phyloP scores from a whole-genome alignment of 75 land plant species.

The Sequoiadendron giganteum region DNA sequence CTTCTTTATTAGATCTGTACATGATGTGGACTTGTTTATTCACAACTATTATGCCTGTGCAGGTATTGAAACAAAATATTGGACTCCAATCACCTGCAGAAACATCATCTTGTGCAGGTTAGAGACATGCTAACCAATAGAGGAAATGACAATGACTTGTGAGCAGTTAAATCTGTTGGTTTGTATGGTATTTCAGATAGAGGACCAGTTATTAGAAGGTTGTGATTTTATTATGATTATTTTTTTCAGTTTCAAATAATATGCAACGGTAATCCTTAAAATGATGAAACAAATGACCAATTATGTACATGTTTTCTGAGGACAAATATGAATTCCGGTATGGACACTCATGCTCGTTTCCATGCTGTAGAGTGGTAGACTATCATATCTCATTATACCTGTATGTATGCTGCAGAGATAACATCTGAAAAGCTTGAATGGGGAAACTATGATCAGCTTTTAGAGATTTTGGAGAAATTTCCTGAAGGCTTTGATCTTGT shows the following conservation, averaged over 20 bases:
- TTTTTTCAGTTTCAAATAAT: neutral
- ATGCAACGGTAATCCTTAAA: neutral
- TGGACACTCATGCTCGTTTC: neutral
- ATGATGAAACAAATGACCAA: neutral
- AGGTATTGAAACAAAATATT: conserved; percentile 83
- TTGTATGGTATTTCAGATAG: neutral
- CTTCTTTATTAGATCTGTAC: neutral
- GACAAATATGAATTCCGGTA: neutral
- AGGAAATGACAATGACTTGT: neutral
- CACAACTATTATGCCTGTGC: conserved; percentile 16
- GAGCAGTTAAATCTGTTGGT: neutral
- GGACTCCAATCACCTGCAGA: conserved; percentile 51
- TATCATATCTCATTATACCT: conserved; percentile 7
- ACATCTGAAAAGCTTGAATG: conserved; percentile 82
- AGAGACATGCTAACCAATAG: conserved; percentile 1
- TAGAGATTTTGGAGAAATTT: conserved; percentile 41
- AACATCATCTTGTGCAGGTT: conserved; percentile 33
- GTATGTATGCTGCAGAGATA: conserved; percentile 37
- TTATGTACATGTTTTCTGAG: neutral
- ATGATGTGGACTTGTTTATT: conserved; percentile 2
- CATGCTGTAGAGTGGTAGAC: neutral
- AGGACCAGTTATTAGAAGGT: neutral
- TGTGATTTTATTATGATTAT: neutral
- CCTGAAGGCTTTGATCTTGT: conserved; percentile 81
- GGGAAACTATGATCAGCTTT: conserved; percentile 62